phyloP scores from a whole-genome alignment of 2,329 filamentous ascomycete genomes.

The Penicillium sp. region DNA sequence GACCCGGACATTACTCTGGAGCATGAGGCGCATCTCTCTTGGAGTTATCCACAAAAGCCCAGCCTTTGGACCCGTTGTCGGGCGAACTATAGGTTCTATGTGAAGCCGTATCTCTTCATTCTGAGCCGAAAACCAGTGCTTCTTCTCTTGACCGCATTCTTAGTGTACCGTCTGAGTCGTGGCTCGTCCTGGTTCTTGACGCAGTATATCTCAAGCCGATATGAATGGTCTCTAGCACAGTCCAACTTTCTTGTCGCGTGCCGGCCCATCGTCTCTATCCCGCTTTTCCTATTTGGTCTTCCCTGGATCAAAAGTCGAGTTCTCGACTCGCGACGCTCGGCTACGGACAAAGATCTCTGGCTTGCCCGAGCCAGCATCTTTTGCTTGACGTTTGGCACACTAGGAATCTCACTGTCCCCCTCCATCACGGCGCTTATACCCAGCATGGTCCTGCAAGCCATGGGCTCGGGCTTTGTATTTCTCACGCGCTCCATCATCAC shows the following conservation, averaged over 20 bases:
- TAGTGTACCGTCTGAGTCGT: slow-evolving; percentile 46
- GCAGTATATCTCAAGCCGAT: slow-evolving; percentile 50
- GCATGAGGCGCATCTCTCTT: slow-evolving; percentile 13
- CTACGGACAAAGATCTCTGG: slow-evolving; percentile 43
- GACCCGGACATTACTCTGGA: slow-evolving; percentile 12
- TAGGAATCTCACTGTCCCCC: slow-evolving; percentile 45
- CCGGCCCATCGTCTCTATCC: slow-evolving; percentile 45
- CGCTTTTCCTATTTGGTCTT: slow-evolving; percentile 44
- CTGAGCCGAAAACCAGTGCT: slow-evolving; percentile 39
- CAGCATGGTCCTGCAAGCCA: slow-evolving; percentile 45
- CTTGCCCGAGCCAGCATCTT: slow-evolving; percentile 44
- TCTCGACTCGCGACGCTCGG: slow-evolving; percentile 34
- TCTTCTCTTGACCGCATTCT: slow-evolving; percentile 43
- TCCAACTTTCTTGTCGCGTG: slow-evolving; percentile 43
- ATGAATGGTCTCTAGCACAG: slow-evolving; percentile 44
- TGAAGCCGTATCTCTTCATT: slow-evolving; percentile 37
- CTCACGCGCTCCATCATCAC: slow-evolving; percentile 46
- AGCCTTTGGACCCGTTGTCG: slow-evolving; percentile 16
- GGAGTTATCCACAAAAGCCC: slow-evolving; percentile 11
- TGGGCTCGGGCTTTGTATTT: slow-evolving; percentile 46
- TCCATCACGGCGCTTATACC: slow-evolving; percentile 40
- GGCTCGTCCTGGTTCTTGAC: slow-evolving; percentile 45
- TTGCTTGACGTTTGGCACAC: slow-evolving; percentile 41
- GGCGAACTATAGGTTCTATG: slow-evolving; percentile 24
- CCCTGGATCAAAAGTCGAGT: slow-evolving; percentile 34